Conservation (phyloP, 306 rosid species). For the Inga leiocalycina region DNA sequence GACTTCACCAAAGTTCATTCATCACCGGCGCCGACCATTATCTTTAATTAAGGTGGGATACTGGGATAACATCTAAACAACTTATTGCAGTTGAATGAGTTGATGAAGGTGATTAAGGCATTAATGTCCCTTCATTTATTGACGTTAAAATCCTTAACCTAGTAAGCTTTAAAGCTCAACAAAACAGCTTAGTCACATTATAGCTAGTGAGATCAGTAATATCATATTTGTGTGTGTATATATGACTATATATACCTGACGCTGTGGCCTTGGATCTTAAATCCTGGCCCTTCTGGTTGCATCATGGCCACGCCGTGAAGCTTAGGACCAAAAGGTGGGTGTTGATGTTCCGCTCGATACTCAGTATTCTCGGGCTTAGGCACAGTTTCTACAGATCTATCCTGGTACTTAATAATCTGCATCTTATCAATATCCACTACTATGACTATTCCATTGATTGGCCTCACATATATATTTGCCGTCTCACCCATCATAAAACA, state of each 20-base stretch:
- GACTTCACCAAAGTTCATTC: no score
- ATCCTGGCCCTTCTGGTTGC: conserved; percentile 42
- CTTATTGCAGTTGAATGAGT: no score
- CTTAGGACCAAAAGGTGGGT: conserved; percentile 35
- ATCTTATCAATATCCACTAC: conserved; percentile 34
- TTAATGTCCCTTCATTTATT: no score
- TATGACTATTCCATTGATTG: conserved; percentile 35
- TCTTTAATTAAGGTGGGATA: no score
- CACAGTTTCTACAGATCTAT: background rate
- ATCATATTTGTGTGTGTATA: no score
- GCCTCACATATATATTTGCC: conserved; percentile 34
- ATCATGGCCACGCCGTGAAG: background rate
- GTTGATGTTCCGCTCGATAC: conserved; percentile 28
- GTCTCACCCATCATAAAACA: conserved; percentile 30
- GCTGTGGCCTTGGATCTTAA: conserved; percentile 28
- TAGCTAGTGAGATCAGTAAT: no score
- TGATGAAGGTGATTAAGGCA: no score
- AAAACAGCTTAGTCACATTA: no score
- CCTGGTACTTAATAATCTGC: conserved; percentile 34
- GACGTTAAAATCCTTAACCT: no score
- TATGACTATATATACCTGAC: conserved; percentile 24
- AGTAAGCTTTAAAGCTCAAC: background rate
- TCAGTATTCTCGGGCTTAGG: conserved; percentile 39
- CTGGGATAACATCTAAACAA: no score
- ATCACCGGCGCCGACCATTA: no score